Evolutionary conservation across 768 basidiomycete genomes (phyloP).

Genomic region (Pisolithus marmoratus): DNA sequence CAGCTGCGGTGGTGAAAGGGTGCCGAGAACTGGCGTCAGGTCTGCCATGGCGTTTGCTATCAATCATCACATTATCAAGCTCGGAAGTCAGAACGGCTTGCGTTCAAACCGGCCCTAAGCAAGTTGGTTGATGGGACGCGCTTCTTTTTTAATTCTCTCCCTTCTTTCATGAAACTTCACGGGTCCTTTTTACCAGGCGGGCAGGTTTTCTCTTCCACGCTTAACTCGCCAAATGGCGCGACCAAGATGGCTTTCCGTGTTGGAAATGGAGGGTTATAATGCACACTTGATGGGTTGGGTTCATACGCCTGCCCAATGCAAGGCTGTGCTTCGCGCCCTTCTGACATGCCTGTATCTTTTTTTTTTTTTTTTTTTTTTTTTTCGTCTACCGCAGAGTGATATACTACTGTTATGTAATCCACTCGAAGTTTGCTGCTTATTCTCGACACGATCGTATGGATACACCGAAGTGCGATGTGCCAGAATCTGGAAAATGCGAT

Average conservation of each 20-base stretch:
- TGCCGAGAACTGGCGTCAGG: not conserved
- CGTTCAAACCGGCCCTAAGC: constrained; percentile 24
- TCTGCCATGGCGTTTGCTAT: not conserved
- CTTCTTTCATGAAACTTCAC: constrained; percentile 53
- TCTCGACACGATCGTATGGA: too few species aligned
- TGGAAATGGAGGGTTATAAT: constrained; percentile 63
- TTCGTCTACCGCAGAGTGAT: too few species aligned
- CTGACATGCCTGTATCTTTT: too few species aligned
- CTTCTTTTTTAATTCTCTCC: constrained; percentile 24
- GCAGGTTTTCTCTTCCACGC: constrained; percentile 36
- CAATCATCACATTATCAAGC: not conserved
- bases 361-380: too few species aligned
- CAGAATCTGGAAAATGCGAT: not conserved
- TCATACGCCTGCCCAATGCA: constrained; percentile 13
- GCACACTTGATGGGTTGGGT: constrained; percentile 36
- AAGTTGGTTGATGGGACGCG: not conserved
- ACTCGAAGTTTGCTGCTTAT: too few species aligned
- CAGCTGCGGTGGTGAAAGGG: not conserved
- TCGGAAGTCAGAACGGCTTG: not conserved
- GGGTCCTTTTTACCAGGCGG: constrained; percentile 67
- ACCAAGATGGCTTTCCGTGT: constrained; percentile 49
- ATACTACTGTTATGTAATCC: too few species aligned
- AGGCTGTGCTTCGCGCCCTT: constrained; percentile 44
- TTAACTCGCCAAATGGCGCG: constrained; percentile 70
- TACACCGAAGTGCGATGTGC: not conserved